Evolutionary conservation across 331 rosid species (phyloP).

Genomic region (Pyrus hybrid): DNA sequence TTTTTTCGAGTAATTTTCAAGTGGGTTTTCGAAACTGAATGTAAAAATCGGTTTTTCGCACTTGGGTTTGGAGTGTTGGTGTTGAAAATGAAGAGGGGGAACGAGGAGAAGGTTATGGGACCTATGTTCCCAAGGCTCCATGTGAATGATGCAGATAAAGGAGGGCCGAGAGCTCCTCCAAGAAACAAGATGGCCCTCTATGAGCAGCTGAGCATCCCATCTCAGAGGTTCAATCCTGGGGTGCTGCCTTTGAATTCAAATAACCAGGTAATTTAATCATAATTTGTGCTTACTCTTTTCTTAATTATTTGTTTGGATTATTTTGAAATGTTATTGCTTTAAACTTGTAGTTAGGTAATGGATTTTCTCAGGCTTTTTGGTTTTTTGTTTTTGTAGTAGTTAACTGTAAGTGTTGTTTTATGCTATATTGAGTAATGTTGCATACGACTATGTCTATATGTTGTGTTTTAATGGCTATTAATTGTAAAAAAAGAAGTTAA

Average conservation of each 20-base stretch:
- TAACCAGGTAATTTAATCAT: slow-evolving; percentile 43
- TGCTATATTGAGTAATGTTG: not conserved
- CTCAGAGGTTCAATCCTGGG: slow-evolving; percentile 55
- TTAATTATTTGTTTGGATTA: not conserved
- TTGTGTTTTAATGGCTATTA: not conserved
- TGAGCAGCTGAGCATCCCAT: slow-evolving; percentile 83
- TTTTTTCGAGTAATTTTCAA: slow-evolving; percentile 10
- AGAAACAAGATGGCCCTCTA: slow-evolving; percentile 99
- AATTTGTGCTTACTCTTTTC: not conserved
- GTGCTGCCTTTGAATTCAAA: slow-evolving; percentile 32
- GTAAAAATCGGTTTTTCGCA: not conserved
- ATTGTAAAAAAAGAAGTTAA: not conserved
- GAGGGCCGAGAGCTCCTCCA: slow-evolving; percentile 99
- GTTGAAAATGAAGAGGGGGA: slow-evolving; percentile 62
- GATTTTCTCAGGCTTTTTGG: not conserved
- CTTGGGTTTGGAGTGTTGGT: slow-evolving; percentile 7
- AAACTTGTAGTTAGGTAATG: not conserved
- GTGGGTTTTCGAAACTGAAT: slow-evolving; percentile 7
- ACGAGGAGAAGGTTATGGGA: slow-evolving; percentile 61
- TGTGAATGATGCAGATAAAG: slow-evolving; percentile 81
- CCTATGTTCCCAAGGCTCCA: slow-evolving; percentile 94
- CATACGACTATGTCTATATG: not conserved
- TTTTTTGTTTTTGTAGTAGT: not conserved
- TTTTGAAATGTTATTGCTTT: not conserved
- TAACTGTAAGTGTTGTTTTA: not conserved